Evolutionary conservation across 2,329 filamentous ascomycete species (phyloP).

Genomic region (Penicillium sp.): DNA sequence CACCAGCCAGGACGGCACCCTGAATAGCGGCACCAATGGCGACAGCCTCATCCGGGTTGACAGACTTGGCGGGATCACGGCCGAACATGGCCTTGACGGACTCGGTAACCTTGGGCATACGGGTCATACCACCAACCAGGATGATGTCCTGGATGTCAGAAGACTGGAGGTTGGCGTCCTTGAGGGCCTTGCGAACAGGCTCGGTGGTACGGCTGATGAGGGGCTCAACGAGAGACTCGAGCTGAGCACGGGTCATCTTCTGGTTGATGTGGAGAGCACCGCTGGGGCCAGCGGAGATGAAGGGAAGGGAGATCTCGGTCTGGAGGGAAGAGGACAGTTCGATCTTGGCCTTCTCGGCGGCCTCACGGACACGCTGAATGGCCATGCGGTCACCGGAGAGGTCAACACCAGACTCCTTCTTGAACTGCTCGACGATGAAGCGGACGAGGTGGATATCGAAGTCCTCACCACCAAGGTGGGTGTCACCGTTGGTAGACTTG

Average conservation of each 20-base stretch:
- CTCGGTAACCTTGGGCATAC: slow-evolving; percentile 97
- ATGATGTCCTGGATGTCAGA: slow-evolving; percentile 98
- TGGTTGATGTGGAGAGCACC: slow-evolving; percentile 98
- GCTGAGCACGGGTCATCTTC: slow-evolving; percentile 88
- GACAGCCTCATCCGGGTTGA: slow-evolving; percentile 98
- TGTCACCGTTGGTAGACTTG: slow-evolving; percentile 98
- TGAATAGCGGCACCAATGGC: slow-evolving; percentile 97
- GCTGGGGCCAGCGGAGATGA: slow-evolving; percentile 94
- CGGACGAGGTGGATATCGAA: slow-evolving; percentile 94
- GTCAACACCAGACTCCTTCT: slow-evolving; percentile 91
- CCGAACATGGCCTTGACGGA: slow-evolving; percentile 97
- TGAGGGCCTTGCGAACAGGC: slow-evolving; percentile 92
- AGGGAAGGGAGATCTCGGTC: slow-evolving; percentile 94
- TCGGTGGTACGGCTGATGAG: slow-evolving; percentile 84
- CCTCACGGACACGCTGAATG: slow-evolving; percentile 98
- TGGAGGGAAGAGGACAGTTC: slow-evolving; percentile 92
- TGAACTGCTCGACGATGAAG: slow-evolving; percentile 91
- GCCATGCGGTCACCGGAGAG: slow-evolving; percentile 93
- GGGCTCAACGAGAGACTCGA: slow-evolving; percentile 88
- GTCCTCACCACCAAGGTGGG: slow-evolving; percentile 96
- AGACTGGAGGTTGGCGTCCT: slow-evolving; percentile 86
- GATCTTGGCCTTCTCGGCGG: slow-evolving; percentile 99
- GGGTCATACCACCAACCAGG: slow-evolving; percentile 97
- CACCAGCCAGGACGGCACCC: slow-evolving; percentile 92
- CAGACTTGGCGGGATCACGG: slow-evolving; percentile 93